These are phyloP conservation scores for Hypericum perforatum DNA, from an alignment of 345 rosid genomes.

Conservation along the genomic window DNA sequence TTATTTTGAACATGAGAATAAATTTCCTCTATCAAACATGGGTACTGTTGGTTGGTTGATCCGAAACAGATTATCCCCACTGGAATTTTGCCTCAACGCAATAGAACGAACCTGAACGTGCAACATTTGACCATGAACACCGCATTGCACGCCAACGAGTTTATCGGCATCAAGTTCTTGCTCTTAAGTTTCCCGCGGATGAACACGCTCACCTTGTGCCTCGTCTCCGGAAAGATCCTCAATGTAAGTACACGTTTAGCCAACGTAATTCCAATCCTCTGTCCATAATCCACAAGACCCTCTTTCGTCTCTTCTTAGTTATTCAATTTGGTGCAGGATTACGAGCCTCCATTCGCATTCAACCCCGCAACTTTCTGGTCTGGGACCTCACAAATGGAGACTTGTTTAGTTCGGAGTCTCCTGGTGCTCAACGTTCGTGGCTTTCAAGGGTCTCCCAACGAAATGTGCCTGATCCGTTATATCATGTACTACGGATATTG, in stretches of 20 bases:
- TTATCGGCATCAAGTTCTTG: constrained; percentile 31
- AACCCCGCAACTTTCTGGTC: constrained; percentile 11
- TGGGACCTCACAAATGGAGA: not conserved
- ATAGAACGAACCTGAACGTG: constrained; percentile 12
- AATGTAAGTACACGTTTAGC: no score
- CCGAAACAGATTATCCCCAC: constrained; percentile 24
- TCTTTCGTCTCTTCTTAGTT: not conserved
- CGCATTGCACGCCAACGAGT: constrained; percentile 21
- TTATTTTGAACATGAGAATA: no score
- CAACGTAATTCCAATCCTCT: no score
- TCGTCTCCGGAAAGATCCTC: constrained; percentile 13
- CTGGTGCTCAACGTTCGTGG: constrained; percentile 28
- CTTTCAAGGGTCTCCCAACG: constrained; percentile 14
- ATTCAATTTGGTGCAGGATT: constrained; percentile 4
- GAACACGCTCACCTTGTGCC: constrained; percentile 28
- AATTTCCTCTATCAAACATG: no score
- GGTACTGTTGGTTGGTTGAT: no score
- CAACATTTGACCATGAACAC: constrained; percentile 28
- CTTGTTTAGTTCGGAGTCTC: constrained; percentile 21
- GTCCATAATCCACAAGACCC: no score
- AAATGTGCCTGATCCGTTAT: constrained; percentile 14
- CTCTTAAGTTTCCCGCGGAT: constrained; percentile 20
- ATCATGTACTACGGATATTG: constrained; percentile 14
- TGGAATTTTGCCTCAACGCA: constrained; percentile 12
- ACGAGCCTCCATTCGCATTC: constrained; percentile 9